These are phyloP conservation scores for Penicillium antarcticum DNA, from an alignment of 495 filamentous ascomycete genomes.

Conservation along the genomic window DNA sequence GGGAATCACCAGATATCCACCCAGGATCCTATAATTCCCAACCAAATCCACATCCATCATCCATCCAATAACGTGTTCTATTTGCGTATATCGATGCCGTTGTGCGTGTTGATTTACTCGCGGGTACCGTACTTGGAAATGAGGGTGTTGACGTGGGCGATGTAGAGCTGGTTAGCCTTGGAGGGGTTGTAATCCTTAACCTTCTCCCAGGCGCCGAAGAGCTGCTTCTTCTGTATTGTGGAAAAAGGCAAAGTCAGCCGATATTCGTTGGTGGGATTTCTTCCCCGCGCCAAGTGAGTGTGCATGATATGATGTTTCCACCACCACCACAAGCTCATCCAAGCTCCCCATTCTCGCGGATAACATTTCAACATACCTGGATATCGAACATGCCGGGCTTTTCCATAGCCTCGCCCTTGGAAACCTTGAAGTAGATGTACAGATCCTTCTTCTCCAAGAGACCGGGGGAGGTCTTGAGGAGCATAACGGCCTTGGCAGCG, in stretches of 20 bases:
- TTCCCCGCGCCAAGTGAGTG: no score
- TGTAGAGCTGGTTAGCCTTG: constrained; percentile 73
- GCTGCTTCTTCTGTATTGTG: constrained; percentile 64
- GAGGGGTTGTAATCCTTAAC: constrained; percentile 53
- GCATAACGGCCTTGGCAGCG: constrained; percentile 55
- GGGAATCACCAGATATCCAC: no score
- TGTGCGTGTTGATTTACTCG: constrained; percentile 9
- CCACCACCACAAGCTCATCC: no score
- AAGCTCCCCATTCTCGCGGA: neutral
- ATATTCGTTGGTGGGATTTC: neutral
- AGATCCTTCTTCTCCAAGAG: constrained; percentile 53
- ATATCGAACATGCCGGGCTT: constrained; percentile 51
- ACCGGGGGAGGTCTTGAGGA: constrained; percentile 49
- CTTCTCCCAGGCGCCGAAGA: constrained; percentile 71
- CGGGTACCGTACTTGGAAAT: constrained; percentile 60
- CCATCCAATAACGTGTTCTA: no score
- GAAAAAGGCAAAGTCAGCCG: neutral
- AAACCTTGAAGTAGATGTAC: constrained; percentile 60
- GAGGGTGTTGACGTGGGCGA: constrained; percentile 63
- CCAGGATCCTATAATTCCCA: no score
- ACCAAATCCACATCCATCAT: no score
- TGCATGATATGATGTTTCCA: no score
- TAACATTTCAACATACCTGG: constrained; percentile 37
- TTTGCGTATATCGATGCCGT: neutral
- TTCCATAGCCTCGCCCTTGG: constrained; percentile 41